Percentiles rank a stretch among this genome's conserved stretches.
These are phyloP conservation scores for Coemansia sp. DNA, from an alignment of 192 early-diverging fungal species.

Conservation along the genomic window DNA sequence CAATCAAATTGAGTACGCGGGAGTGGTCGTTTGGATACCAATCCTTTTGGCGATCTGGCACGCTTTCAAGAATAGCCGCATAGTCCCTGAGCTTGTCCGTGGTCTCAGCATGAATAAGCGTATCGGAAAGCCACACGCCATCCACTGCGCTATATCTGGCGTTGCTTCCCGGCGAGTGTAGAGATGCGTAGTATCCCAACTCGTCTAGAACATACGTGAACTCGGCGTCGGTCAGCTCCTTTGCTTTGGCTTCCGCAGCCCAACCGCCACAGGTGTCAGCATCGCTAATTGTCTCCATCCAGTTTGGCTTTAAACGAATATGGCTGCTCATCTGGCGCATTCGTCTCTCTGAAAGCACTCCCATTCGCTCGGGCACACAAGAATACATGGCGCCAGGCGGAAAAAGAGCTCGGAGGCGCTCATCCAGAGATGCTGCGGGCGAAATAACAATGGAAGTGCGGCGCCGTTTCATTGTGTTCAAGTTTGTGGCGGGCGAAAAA, in stretches of 20 bases:
- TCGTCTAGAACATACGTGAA: constrained; percentile 46
- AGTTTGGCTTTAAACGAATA: constrained; percentile 52
- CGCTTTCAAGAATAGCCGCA: not conserved
- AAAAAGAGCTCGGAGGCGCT: not conserved
- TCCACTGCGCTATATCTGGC: constrained; percentile 28
- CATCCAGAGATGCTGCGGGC: not conserved
- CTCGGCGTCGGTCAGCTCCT: constrained; percentile 37
- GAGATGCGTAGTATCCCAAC: constrained; percentile 32
- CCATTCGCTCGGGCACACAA: not conserved
- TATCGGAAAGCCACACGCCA: constrained; percentile 40
- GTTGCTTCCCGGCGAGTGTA: constrained; percentile 19
- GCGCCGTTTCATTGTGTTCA: not conserved
- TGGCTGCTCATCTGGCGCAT: constrained; percentile 31
- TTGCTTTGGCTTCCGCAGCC: constrained; percentile 15
- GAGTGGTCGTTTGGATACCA: constrained; percentile 53
- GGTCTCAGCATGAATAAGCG: constrained; percentile 17
- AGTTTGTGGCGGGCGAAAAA: not conserved
- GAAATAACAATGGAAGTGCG: not conserved
- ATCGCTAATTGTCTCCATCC: constrained; percentile 33
- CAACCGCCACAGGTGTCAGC: constrained; percentile 22
- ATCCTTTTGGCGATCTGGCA: not conserved
- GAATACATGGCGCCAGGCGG: constrained; percentile 14
- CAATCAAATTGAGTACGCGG: constrained; percentile 54
- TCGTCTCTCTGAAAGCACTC: constrained; percentile 20
- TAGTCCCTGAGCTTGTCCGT: constrained; percentile 3